Evolutionary conservation across 257 asterid genomes (phyloP).

Genomic region (Solanum pinnatisectum): DNA sequence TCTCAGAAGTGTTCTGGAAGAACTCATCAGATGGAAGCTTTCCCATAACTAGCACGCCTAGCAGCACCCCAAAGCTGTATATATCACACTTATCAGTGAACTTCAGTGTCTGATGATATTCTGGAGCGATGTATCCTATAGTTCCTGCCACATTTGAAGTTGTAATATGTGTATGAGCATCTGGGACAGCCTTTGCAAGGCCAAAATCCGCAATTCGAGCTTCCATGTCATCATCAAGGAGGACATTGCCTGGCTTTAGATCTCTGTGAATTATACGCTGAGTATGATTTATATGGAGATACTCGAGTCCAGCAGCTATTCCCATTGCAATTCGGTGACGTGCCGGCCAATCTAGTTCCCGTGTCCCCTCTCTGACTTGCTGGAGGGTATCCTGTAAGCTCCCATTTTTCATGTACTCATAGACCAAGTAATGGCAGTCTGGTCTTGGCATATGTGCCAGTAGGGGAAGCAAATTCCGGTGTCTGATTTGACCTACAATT

Average conservation of each 20-base stretch:
- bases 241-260: conserved; percentile 78
- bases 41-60: conserved; percentile 57
- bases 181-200: conserved; percentile 76
- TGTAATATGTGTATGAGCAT: conserved; percentile 44
- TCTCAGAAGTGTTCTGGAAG: conserved; percentile 61
- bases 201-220: conserved; percentile 86
- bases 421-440: conserved; percentile 68
- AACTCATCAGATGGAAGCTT: conserved; percentile 71
- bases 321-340: conserved; percentile 66
- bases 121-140: conserved; percentile 75
- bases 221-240: conserved; percentile 85
- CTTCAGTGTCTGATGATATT: conserved; percentile 63
- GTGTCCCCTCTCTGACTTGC: conserved; percentile 22
- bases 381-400: conserved; percentile 61
- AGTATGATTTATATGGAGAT: conserved; percentile 55
- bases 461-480: conserved; percentile 60
- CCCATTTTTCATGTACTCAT: conserved; percentile 83
- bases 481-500: conserved; percentile 78
- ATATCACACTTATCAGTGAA: conserved; percentile 87
- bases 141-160: conserved; percentile 79
- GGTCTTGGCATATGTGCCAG: conserved; percentile 73
- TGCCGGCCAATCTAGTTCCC: conserved; percentile 49
- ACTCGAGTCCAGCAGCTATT: conserved; percentile 68
- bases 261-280: conserved; percentile 76
- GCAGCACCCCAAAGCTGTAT: conserved; percentile 67